These are phyloP conservation scores for Plasmodium inui DNA, from an alignment of 169 alveolate species.

Conservation along the genomic window DNA sequence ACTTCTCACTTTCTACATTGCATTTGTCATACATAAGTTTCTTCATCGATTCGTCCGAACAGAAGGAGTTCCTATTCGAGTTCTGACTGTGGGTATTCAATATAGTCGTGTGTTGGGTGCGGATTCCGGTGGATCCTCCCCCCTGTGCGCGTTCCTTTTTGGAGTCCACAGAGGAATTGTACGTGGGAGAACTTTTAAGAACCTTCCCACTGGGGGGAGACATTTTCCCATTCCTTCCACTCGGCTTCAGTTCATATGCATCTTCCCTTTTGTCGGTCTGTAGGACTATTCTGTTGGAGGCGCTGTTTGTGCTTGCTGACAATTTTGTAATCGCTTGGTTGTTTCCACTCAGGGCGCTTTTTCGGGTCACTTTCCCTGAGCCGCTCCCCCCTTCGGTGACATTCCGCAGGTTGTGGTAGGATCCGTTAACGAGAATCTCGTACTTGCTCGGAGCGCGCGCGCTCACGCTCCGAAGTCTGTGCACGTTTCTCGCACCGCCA, in stretches of 20 bases:
- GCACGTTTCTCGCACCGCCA: not conserved
- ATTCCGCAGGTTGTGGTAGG: slow-evolving; percentile 1
- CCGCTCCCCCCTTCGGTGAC: not conserved
- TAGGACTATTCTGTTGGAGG: not conserved
- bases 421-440: slow-evolving; percentile 21
- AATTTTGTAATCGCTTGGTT: not conserved
- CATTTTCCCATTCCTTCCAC: not conserved
- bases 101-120: not conserved
- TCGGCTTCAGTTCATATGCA: slow-evolving; percentile 17
- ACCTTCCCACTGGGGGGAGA: not conserved
- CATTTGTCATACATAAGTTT: slow-evolving; percentile 2
- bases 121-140: not conserved
- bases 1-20: slow-evolving; percentile 9
- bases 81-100: not conserved
- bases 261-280: slow-evolving; percentile 57
- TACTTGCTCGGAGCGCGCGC: not conserved
- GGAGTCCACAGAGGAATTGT: slow-evolving; percentile 4
- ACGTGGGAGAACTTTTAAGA: slow-evolving; percentile 1
- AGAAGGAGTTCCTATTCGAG: slow-evolving; percentile 13
- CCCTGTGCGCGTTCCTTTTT: not conserved
- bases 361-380: not conserved
- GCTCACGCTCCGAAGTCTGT: not conserved
- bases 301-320: not conserved
- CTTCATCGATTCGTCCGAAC: slow-evolving; percentile 41
- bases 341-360: not conserved